phyloP scores from a whole-genome alignment of 495 filamentous ascomycete genomes.

The Aspergillus wentii region DNA sequence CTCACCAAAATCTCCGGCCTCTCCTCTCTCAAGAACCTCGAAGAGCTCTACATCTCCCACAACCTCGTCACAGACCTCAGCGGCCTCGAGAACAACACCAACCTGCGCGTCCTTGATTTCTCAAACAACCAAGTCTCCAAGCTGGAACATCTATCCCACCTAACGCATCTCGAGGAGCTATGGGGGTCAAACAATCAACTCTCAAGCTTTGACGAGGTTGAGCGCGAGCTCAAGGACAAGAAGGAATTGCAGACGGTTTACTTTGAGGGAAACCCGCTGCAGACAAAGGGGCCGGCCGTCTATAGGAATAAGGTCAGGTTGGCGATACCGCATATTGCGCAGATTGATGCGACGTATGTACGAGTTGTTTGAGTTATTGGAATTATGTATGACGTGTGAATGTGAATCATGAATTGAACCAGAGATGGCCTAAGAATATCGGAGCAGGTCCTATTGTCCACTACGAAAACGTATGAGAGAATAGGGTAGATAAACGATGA shows the following conservation, averaged over 20 bases:
- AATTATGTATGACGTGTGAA: no score
- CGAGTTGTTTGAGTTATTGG: no score
- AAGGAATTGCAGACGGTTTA: constrained; percentile 85
- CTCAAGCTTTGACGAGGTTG: constrained; percentile 74
- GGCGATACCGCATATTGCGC: constrained; percentile 76
- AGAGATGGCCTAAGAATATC: no score
- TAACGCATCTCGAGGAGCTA: constrained; percentile 76
- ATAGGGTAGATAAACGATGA: not conserved
- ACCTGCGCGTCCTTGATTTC: constrained; percentile 78
- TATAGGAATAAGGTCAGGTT: constrained; percentile 93
- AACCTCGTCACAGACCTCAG: constrained; percentile 78
- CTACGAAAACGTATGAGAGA: not conserved
- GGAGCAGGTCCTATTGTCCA: no score
- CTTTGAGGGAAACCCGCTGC: constrained; percentile 93
- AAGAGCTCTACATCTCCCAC: constrained; percentile 98
- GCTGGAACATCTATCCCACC: constrained; percentile 62
- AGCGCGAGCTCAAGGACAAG: constrained; percentile 72
- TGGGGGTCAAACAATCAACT: constrained; percentile 93
- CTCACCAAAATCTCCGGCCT: constrained; percentile 77
- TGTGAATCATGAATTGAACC: no score
- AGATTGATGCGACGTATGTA: constrained; percentile 99
- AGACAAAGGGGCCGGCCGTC: constrained; percentile 63
- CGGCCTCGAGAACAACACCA: constrained; percentile 65
- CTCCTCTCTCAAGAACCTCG: constrained; percentile 65
- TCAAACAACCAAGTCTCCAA: constrained; percentile 81